phyloP scores from a whole-genome alignment of 768 basidiomycete genomes.

The Amanita pallidorosea region DNA sequence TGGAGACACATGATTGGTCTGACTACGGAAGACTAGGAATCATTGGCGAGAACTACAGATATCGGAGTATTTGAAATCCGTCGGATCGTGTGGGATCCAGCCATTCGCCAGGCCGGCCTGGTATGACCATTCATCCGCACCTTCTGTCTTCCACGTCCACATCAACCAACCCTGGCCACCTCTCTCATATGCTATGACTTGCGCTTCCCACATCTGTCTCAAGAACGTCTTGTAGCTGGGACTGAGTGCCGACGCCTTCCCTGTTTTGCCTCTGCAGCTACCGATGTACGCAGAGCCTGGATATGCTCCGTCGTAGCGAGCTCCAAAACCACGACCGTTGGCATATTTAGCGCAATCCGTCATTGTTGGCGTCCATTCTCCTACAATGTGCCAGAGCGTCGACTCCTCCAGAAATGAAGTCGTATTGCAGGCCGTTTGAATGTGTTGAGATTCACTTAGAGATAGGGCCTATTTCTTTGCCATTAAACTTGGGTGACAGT shows the following conservation, averaged over 20 bases:
- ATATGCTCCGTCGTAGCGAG: conserved; percentile 54
- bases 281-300: conserved; percentile 60
- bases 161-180: conserved; percentile 63
- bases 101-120: conserved; percentile 68
- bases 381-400: conserved; percentile 74
- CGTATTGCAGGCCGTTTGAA: conserved; percentile 43
- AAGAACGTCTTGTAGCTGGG: conserved; percentile 73
- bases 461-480: neutral
- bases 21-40: too few species aligned
- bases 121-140: conserved; percentile 86
- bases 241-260: conserved; percentile 66
- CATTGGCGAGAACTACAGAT: too few species aligned
- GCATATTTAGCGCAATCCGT: conserved; percentile 77
- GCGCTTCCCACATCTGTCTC: conserved; percentile 77
- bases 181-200: conserved; percentile 61
- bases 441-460: conserved; percentile 38
- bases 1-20: too few species aligned
- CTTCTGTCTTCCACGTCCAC: conserved; percentile 82
- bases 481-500: neutral
- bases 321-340: conserved; percentile 69
- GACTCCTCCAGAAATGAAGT: conserved; percentile 35
- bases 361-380: conserved; percentile 76
- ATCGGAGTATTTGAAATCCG: conserved; percentile 39
- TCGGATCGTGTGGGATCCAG: conserved; percentile 68
- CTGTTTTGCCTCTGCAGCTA: conserved; percentile 65